Evolutionary conservation across 2,329 filamentous ascomycete species (phyloP).

Genomic region (Trichophyton verrucosum): DNA sequence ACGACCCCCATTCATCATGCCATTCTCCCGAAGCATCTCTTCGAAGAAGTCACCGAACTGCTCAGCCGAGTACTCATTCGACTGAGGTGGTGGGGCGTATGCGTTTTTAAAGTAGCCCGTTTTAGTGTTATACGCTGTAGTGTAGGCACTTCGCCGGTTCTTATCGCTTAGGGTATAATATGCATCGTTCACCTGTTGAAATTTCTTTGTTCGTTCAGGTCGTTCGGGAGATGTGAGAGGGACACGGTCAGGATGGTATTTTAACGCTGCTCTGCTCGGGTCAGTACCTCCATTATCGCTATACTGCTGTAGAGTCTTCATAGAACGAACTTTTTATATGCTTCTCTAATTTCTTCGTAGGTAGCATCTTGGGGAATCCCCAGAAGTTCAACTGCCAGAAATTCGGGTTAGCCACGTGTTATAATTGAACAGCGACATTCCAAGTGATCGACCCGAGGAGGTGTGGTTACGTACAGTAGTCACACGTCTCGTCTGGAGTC

Average conservation of each 20-base stretch:
- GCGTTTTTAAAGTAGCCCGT: background rate
- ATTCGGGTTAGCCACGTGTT: background rate
- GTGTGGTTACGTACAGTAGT: slow-evolving; percentile 43
- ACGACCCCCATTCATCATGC: slow-evolving; percentile 60
- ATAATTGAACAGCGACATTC: background rate
- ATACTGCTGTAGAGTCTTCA: background rate
- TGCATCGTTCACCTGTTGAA: slow-evolving; percentile 85
- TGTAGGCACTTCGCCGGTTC: slow-evolving; percentile 64
- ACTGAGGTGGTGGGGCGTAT: slow-evolving; percentile 5
- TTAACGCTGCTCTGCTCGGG: slow-evolving; percentile 74
- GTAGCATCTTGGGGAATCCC: slow-evolving; percentile 62
- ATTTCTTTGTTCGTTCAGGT: slow-evolving; percentile 65
- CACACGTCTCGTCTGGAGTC: slow-evolving; percentile 32
- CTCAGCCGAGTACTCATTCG: slow-evolving; percentile 44
- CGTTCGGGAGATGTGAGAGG: slow-evolving; percentile 73
- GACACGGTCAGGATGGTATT: slow-evolving; percentile 88
- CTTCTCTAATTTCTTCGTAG: slow-evolving; percentile 74
- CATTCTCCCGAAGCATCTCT: slow-evolving; percentile 78
- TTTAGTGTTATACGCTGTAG: slow-evolving; percentile 26
- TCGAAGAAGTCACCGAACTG: slow-evolving; percentile 86
- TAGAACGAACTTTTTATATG: slow-evolving; percentile 67
- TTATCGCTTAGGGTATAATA: slow-evolving; percentile 84
- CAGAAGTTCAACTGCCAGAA: slow-evolving; percentile 55
- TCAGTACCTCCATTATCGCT: background rate
- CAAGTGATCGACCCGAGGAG: background rate